Conservation (phyloP, 805 yeast species). For the Suhomyces sp. region DNA sequence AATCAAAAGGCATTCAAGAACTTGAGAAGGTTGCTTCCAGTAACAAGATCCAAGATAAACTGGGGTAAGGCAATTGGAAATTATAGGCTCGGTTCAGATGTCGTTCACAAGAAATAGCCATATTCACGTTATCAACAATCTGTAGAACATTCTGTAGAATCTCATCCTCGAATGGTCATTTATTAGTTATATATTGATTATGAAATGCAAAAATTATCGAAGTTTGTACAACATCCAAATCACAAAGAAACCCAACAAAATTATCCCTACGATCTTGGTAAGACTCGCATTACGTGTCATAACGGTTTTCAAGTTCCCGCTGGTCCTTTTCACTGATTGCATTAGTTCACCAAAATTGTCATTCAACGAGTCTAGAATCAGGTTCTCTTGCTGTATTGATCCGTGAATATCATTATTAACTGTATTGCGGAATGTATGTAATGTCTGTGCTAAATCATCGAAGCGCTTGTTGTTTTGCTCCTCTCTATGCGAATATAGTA, state of each 20-base stretch:
- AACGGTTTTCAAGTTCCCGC: slow-evolving; percentile 38
- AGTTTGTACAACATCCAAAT: slow-evolving; percentile 40
- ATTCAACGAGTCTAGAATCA: slow-evolving; percentile 35
- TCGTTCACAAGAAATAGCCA: slow-evolving; percentile 36
- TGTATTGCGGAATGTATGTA: slow-evolving; percentile 40
- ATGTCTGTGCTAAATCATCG: slow-evolving; percentile 41
- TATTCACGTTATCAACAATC: background rate
- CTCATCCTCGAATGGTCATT: background rate
- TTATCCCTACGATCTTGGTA: slow-evolving; percentile 34
- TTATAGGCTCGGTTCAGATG: slow-evolving; percentile 83
- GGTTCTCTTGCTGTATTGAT: slow-evolving; percentile 37
- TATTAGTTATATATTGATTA: background rate
- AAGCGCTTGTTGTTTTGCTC: slow-evolving; percentile 41
- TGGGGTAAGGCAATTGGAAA: slow-evolving; percentile 95
- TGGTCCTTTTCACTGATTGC: slow-evolving; percentile 37
- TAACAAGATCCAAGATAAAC: slow-evolving; percentile 84
- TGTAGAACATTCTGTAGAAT: background rate
- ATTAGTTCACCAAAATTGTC: slow-evolving; percentile 39
- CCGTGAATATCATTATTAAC: slow-evolving; percentile 43
- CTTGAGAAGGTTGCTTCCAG: slow-evolving; percentile 86
- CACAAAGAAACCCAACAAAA: slow-evolving; percentile 31
- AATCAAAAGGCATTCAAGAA: slow-evolving; percentile 81
- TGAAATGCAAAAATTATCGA: slow-evolving; percentile 1
- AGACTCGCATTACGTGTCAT: slow-evolving; percentile 42
- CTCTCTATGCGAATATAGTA: slow-evolving; percentile 40